Evolutionary conservation across 805 yeast species (phyloP), one percentile per base, ranked within the genome.

Genomic region (Saccharomycopsis capsularis): DNA sequence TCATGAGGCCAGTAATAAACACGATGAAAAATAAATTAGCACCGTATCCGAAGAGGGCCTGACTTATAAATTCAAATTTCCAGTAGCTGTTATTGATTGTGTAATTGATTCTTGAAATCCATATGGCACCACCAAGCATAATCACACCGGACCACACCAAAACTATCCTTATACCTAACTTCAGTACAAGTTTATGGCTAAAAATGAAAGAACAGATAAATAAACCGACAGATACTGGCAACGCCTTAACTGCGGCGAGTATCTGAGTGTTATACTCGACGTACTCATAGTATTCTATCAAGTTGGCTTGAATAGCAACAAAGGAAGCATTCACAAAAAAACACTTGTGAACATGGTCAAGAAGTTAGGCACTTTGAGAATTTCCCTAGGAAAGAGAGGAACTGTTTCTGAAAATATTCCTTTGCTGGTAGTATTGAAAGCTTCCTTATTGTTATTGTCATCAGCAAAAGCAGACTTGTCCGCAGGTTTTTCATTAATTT

Each of bases 181-280:
- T 21, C 21, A n/a, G 13, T 4, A 30, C 30, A 3, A 42, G 3
- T 21, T 19, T 42, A 7, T 38, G 46, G n/a, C n/a, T 19, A 16
- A 29, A 39, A 4, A 19, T 6, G 16, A 46, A 13, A 13, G 44
- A n/a, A n/a, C 48, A 66, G 7, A 61, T 2, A 2, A 56, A 39
- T 46, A 65, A 44, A 2, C 68, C 71, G 11, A 65, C 52, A 2
- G 66, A 47, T 19, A 63, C 24, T 2, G 74, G 71, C 1, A 70
- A 50, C 1, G 61, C 48, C 48, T 68, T 71, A 2, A 68, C 57
- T 1, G 70, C 67, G 1, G 73, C 60, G 3, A 68, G 46, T 4
- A 72, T 48, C 0, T 70, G 60, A 4, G 66, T 52, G 42, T 65
- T 55, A 4, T 50, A 48, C 2, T 64, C 63, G 15, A 62, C 52